phyloP scores from a whole-genome alignment of 345 rosid species.

The Excoecaria agallocha region DNA sequence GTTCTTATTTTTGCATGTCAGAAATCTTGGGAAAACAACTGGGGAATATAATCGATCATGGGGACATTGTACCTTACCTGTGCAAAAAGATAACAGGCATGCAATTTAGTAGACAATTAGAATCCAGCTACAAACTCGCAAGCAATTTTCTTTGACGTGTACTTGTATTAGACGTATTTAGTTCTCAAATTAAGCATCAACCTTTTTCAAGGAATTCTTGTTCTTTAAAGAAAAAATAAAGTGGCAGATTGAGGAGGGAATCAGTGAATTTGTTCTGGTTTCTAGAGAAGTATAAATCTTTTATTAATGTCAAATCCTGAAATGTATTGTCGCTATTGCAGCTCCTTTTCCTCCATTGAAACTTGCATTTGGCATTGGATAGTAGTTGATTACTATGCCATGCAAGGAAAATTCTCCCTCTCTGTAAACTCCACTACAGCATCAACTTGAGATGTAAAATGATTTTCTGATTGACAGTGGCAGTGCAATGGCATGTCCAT shows the following conservation, averaged over 20 bases:
- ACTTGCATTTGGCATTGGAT: slow-evolving; percentile 34
- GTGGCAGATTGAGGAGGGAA: slow-evolving; percentile 34
- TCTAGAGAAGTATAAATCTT: slow-evolving; percentile 45
- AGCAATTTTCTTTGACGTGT: slow-evolving; percentile 11
- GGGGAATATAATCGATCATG: slow-evolving; percentile 1
- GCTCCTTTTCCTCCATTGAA: slow-evolving; percentile 40
- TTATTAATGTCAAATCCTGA: slow-evolving; percentile 33
- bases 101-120: slow-evolving; percentile 8
- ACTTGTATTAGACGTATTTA: slow-evolving; percentile 14
- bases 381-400: slow-evolving; percentile 24
- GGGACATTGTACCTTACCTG: slow-evolving; percentile 4
- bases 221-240: neutral
- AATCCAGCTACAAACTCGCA: slow-evolving; percentile 11
- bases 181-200: slow-evolving; percentile 30
- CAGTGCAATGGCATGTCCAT: slow-evolving; percentile 44
- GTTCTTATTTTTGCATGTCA: slow-evolving; percentile 3
- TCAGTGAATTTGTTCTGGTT: slow-evolving; percentile 46
- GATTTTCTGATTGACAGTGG: slow-evolving; percentile 21
- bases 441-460: slow-evolving; percentile 29
- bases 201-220: slow-evolving; percentile 10
- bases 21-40: slow-evolving; percentile 12
- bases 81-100: slow-evolving; percentile 10
- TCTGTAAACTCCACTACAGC: slow-evolving; percentile 43
- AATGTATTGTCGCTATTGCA: slow-evolving; percentile 48
- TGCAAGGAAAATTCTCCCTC: slow-evolving; percentile 25